Base-by-base conservation (phyloP, 352 stramenopile genomes). In the Thalassiosira oceanica region DNA sequence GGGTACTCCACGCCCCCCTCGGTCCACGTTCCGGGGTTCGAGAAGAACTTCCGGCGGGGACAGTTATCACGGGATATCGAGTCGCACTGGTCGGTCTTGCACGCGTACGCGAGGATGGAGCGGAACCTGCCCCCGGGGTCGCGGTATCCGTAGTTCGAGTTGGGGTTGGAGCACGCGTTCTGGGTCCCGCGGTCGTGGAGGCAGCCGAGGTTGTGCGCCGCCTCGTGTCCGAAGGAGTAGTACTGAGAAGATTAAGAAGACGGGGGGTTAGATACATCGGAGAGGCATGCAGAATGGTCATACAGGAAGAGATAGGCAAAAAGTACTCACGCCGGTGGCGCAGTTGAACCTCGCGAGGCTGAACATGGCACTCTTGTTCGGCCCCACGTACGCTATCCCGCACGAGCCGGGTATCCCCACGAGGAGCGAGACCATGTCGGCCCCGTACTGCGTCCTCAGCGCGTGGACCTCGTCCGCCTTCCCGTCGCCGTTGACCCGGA, bases 191-290 rank as follows among this genome's bases (percentile, higher is more conserved):
- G 62, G 35, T 73, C 62, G 16, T 73, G 62, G 29, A 56, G 52
- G 43, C 62, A 73, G 42, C 62, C 58, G 42, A 39, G 8, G 51
- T 70, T 71, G 24, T 69, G 53, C 13, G 21, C 50, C 28, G 63
- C 20, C 50, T 70, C 60, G 36, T 70, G 60, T 29, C 15, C 51
- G 21, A 65, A 64, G 1, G 36, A 54, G 27, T 64, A 70, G 31
- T 70, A 70, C 36, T n/a, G n/a, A n/a, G n/a, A n/a, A n/a, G n/a
- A n/a, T n/a, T n/a, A n/a, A n/a, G n/a, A n/a, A n/a, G n/a, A n/a
- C n/a, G n/a, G n/a, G n/a, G n/a, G n/a, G n/a, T n/a, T n/a, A n/a
- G n/a, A n/a, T n/a, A n/a, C n/a, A n/a, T n/a, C n/a, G n/a, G n/a
- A n/a, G n/a, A n/a, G n/a, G n/a, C n/a, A n/a, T n/a, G n/a, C n/a